Base-by-base conservation (phyloP, 352 stramenopile genomes). In the Phytopythium litorale region DNA sequence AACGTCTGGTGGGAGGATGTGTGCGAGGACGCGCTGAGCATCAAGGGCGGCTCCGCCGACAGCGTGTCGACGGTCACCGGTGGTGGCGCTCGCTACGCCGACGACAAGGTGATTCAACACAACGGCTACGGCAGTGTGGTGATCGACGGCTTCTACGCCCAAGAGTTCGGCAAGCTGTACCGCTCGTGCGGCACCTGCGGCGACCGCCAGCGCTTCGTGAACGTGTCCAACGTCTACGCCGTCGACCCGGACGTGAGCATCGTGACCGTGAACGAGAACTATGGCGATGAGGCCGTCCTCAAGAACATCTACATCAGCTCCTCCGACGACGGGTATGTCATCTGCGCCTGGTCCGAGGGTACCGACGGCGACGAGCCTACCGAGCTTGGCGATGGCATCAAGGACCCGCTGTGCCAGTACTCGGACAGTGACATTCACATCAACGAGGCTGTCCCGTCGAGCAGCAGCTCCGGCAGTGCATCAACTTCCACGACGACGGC, bases 1-100 rank as follows among this genome's bases (percentile, higher is more conserved):
- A 85, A 82, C 43, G 76, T 81, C 0, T 85, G 76, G 76, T 82
- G 76, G 76, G 69, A 78, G 30, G 73, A 78, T 32, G 73, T 82
- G 0, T 85, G 76, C 16, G 76, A 85, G 35, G 73, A 85, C 35
- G 75, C 70, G 7, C 50, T 78, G 18, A 72, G 63, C 15, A 69
- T 81, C 65, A 84, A 79, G 61, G 68, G 66, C 30, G 75, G 75
- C n/a, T 55, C 62, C n/a, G 58, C 63, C 0, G 63, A 45, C 3
- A 79, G 66, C 45, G 65, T 81, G 0, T 71, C 71, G 8, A 60
- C 46, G 4, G 65, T 84, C 18, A 56, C 73, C 5, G 76, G 71
- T 37, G 67, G 76, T 15, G 76, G 76, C 30, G 75, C 75, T 6
- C 71, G 71, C 16, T 68, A 76, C 40, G 76, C 73, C 8, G 70